phyloP scores from a whole-genome alignment of 805 yeast species.

The Monosporozyma servazzii region DNA sequence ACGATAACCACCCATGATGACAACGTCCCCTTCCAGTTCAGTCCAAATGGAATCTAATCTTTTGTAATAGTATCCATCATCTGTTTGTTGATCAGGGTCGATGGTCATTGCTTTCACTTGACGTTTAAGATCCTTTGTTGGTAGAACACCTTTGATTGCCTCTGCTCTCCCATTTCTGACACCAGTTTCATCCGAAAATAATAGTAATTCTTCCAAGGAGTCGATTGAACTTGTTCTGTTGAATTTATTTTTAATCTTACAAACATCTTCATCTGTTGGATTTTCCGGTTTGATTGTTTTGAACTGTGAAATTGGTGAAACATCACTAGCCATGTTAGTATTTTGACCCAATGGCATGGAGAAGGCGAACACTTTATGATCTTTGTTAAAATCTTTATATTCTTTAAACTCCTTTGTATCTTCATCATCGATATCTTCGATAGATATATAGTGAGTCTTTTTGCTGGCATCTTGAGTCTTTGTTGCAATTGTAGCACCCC shows the following conservation, averaged over 20 bases:
- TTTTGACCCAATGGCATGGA: constrained; percentile 34
- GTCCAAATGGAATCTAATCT: constrained; percentile 41
- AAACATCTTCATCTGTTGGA: not conserved
- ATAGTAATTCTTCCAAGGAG: constrained; percentile 54
- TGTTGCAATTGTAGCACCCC: constrained; percentile 8
- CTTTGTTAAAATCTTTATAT: constrained; percentile 6
- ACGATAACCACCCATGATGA: constrained; percentile 81
- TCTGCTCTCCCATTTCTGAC: constrained; percentile 58
- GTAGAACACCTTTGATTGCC: constrained; percentile 59
- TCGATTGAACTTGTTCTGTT: constrained; percentile 48
- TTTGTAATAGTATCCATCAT: constrained; percentile 19
- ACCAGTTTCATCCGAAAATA: constrained; percentile 45
- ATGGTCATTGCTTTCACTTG: constrained; percentile 17
- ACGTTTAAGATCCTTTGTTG: constrained; percentile 34
- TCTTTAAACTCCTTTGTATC: constrained; percentile 9
- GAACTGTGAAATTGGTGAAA: constrained; percentile 6
- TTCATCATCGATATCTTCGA: constrained; percentile 8
- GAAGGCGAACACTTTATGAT: constrained; percentile 31
- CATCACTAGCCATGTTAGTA: not conserved
- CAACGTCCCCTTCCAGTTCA: constrained; percentile 65
- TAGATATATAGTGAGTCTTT: constrained; percentile 5
- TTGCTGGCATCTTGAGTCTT: not conserved
- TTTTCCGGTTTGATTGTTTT: constrained; percentile 13
- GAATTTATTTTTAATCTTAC: constrained; percentile 25
- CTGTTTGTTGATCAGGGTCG: constrained; percentile 14